Percentiles rank a stretch among this genome's conserved stretches.
phyloP scores from a whole-genome alignment of 306 rosid species.

The Sicyos edulis region DNA sequence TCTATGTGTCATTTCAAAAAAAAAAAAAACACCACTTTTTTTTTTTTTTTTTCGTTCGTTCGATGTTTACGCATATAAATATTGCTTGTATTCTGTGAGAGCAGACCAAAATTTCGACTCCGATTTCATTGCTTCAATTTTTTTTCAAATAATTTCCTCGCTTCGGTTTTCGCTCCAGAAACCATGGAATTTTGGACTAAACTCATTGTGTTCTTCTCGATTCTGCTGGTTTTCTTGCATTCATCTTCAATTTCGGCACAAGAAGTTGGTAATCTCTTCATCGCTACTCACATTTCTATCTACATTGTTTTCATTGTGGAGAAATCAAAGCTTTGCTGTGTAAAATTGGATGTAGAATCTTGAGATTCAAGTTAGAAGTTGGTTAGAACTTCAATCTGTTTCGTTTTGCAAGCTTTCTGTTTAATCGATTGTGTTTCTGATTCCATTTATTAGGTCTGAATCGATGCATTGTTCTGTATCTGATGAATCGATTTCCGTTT shows the following conservation, averaged over 20 bases:
- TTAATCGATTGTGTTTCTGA: background rate
- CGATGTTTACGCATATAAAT: background rate
- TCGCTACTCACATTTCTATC: background rate
- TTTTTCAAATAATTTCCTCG: background rate
- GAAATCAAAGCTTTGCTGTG: too few relatives aligned
- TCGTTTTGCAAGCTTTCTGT: background rate
- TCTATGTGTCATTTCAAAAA: too few relatives aligned
- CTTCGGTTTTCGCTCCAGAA: background rate
- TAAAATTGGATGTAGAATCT: too few relatives aligned
- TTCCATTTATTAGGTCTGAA: background rate
- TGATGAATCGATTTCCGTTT: background rate
- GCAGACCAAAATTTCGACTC: background rate
- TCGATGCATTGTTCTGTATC: background rate
- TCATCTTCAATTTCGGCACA: constrained; percentile 5
- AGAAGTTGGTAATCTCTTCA: constrained; percentile 12
- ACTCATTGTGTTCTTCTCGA: background rate
- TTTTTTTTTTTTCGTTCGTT: background rate
- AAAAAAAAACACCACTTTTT: background rate
- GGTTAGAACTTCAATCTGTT: background rate
- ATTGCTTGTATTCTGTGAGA: background rate
- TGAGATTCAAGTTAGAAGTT: too few relatives aligned
- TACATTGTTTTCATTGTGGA: background rate
- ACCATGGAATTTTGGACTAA: background rate
- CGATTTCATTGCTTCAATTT: background rate
- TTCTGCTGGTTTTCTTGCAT: background rate